Evolutionary conservation across 108 stramenopile genomes (phyloP).

Genomic region (Halocafeteria seosinensis): DNA sequence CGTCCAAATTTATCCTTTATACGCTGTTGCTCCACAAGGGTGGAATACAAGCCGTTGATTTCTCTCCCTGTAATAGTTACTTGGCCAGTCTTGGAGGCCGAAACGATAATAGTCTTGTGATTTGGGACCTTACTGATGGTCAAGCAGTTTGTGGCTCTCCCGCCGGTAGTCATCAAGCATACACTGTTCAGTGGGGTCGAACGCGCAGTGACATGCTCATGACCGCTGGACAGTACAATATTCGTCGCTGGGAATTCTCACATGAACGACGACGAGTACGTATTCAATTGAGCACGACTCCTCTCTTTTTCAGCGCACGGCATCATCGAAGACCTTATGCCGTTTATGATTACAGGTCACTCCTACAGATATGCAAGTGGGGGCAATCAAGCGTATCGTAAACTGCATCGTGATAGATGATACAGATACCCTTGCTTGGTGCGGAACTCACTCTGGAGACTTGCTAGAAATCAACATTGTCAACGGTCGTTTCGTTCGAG

Average conservation of each 20-base stretch:
- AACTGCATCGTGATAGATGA: constrained; percentile 49
- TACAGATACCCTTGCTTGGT: constrained; percentile 52
- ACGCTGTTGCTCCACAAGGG: constrained; percentile 52
- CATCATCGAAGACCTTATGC: no score
- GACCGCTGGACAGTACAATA: constrained; percentile 50
- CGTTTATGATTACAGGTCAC: no score
- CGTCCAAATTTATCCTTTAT: no score
- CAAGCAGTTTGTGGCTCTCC: constrained; percentile 51
- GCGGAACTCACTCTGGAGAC: constrained; percentile 63
- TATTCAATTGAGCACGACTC: no score
- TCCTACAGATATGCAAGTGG: constrained; percentile 56
- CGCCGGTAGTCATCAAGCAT: constrained; percentile 47
- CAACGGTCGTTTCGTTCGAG: constrained; percentile 34
- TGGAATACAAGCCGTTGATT: constrained; percentile 43
- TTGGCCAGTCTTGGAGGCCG: constrained; percentile 55
- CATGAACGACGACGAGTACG: constrained; percentile 60
- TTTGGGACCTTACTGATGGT: constrained; percentile 53
- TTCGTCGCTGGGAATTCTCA: constrained; percentile 57
- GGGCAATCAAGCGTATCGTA: constrained; percentile 48
- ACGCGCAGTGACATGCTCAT: constrained; percentile 30
- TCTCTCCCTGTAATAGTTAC: constrained; percentile 40
- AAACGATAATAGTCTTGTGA: constrained; percentile 70
- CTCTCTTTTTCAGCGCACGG: no score
- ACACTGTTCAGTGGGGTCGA: constrained; percentile 20
- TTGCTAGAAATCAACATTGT: constrained; percentile 50